phyloP scores from a whole-genome alignment of 164 flowering plant genomes.

The Buxus sempervirens region DNA sequence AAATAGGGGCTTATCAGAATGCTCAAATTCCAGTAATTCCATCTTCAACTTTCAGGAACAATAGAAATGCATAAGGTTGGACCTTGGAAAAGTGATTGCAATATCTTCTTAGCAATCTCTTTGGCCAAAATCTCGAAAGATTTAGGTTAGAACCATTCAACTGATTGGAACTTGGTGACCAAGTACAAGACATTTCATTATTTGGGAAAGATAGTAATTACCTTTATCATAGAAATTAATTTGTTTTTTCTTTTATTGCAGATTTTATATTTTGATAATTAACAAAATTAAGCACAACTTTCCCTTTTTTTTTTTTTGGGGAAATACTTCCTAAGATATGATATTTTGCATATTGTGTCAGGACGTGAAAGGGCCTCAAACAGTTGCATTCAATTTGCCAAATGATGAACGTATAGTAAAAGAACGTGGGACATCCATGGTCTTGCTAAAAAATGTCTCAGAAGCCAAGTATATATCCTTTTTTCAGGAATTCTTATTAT shows the following conservation, averaged over 20 bases:
- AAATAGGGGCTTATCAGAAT: no score
- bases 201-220: background rate
- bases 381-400: slow-evolving; percentile 94
- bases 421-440: slow-evolving; percentile 96
- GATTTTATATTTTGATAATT: background rate
- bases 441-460: slow-evolving; percentile 93
- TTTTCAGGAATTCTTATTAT: background rate
- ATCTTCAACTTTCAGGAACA: no score
- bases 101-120: no score
- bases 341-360: slow-evolving; percentile 21
- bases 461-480: slow-evolving; percentile 73
- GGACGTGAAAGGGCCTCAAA: slow-evolving; percentile 98
- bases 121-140: no score
- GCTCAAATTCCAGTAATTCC: no score
- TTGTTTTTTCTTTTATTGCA: background rate
- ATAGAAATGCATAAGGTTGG: no score
- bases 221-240: background rate
- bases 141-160: background rate
- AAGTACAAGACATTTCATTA: background rate
- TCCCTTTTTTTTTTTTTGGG: background rate
- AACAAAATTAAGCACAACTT: no score
- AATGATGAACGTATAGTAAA: slow-evolving; percentile 94
- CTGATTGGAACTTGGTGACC: background rate
- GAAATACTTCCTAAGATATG: background rate
- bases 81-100: no score